phyloP scores from a whole-genome alignment of 1,139 yeast species.

The Magnusiomyces fungicola region DNA sequence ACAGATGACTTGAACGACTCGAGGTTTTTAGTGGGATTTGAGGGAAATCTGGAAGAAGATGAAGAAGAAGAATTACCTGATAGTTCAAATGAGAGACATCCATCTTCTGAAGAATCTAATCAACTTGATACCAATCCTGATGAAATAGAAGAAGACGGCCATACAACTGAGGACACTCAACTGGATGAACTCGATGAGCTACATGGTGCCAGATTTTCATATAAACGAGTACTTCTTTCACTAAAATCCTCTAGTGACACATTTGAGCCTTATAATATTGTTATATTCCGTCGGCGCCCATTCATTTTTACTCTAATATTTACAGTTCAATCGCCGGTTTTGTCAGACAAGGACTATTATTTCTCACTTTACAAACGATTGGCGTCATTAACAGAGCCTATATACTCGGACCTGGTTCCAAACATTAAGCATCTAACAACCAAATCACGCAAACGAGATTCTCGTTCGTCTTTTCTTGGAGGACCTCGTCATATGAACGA shows the following conservation, averaged over 20 bases:
- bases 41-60: slow-evolving; percentile 22
- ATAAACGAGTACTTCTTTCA: slow-evolving; percentile 2
- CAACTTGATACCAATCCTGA: not conserved
- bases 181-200: too few relatives aligned
- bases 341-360: slow-evolving; percentile 19
- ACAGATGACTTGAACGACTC: slow-evolving; percentile 23
- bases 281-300: slow-evolving; percentile 25
- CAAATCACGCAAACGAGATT: not conserved
- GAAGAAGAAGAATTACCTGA: slow-evolving; percentile 6
- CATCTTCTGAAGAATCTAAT: too few relatives aligned
- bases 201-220: slow-evolving; percentile 2
- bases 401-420: slow-evolving; percentile 21
- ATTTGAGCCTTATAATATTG: slow-evolving; percentile 17
- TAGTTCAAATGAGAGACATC: not conserved
- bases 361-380: slow-evolving; percentile 24
- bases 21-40: slow-evolving; percentile 23
- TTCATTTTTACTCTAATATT: slow-evolving; percentile 24
- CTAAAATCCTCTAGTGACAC: not conserved
- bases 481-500: too few relatives aligned
- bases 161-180: too few relatives aligned
- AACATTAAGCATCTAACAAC: not conserved
- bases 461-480: too few relatives aligned
- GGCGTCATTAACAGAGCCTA: slow-evolving; percentile 27
- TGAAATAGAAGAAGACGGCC: not conserved
- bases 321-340: slow-evolving; percentile 14